Conservation (phyloP, 2,329 filamentous ascomycete genomes). For the Fusarium falciforme region DNA sequence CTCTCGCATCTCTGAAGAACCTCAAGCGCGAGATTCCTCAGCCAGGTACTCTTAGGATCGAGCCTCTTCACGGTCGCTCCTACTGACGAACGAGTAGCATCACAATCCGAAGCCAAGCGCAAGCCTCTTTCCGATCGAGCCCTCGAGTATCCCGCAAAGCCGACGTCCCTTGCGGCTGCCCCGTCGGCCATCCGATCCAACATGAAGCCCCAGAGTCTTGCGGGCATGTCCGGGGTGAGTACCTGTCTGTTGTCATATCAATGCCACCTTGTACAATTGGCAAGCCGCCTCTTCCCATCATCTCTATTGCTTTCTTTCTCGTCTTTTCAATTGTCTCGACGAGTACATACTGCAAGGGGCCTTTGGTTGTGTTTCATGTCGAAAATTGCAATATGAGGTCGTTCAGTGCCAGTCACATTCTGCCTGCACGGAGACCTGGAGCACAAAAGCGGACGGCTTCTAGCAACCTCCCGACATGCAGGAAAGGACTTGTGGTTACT, state of each 20-base stretch:
- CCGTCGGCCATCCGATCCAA: slow-evolving; percentile 55
- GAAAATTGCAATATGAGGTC: background rate
- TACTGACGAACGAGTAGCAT: slow-evolving; percentile 52
- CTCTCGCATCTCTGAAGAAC: slow-evolving; percentile 53
- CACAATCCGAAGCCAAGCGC: slow-evolving; percentile 69
- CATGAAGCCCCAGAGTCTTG: slow-evolving; percentile 59
- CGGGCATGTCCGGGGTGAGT: slow-evolving; percentile 47
- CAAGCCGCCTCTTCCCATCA: background rate
- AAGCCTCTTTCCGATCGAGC: slow-evolving; percentile 68
- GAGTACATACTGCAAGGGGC: background rate
- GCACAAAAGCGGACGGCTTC: slow-evolving; percentile 10
- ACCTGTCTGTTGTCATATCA: slow-evolving; percentile 8
- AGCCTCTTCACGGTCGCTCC: background rate
- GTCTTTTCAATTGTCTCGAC: slow-evolving; percentile 7
- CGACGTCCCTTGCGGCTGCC: slow-evolving; percentile 51
- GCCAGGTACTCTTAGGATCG: slow-evolving; percentile 50
- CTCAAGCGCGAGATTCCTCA: slow-evolving; percentile 64
- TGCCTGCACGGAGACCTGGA: background rate
- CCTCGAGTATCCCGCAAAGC: slow-evolving; percentile 60
- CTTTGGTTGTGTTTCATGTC: background rate
- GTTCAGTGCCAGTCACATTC: background rate
- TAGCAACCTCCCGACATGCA: slow-evolving; percentile 1
- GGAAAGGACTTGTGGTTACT: background rate
- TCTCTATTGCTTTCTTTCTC: slow-evolving; percentile 1
- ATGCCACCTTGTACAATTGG: background rate